Evolutionary conservation across 78 protist species (phyloP).

Genomic region (Bigelowiella natans): DNA sequence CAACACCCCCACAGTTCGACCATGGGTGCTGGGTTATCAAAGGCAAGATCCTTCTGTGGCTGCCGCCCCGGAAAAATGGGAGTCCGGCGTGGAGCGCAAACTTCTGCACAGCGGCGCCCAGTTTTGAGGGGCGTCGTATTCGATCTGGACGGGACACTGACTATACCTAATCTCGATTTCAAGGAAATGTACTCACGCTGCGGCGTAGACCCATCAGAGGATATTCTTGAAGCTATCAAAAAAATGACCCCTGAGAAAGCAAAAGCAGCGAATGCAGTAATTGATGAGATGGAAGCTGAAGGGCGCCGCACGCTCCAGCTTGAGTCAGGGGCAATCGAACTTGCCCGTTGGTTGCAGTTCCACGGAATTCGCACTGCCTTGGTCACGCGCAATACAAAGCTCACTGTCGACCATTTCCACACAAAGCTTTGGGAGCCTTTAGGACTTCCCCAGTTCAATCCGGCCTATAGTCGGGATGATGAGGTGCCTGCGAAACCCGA

Average conservation of each 20-base stretch:
- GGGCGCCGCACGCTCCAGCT: neutral
- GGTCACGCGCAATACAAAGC: neutral
- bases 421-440: neutral
- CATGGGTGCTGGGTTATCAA: no score
- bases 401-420: neutral
- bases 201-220: neutral
- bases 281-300: slow-evolving; percentile 10
- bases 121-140: slow-evolving; percentile 10
- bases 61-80: no score
- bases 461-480: neutral
- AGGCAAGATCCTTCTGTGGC: no score
- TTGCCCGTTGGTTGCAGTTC: neutral
- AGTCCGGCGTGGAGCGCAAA: no score
- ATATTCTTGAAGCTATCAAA: neutral
- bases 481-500: neutral
- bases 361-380: neutral
- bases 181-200: neutral
- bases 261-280: neutral
- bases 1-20: no score
- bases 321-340: neutral
- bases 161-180: neutral
- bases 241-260: neutral
- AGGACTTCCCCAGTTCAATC: neutral
- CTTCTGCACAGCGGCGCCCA: neutral
- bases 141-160: slow-evolving; percentile 17